Percentiles rank a stretch among this genome's conserved stretches.
phyloP scores from a whole-genome alignment of 306 rosid species.

The Dicorynia guianensis region DNA sequence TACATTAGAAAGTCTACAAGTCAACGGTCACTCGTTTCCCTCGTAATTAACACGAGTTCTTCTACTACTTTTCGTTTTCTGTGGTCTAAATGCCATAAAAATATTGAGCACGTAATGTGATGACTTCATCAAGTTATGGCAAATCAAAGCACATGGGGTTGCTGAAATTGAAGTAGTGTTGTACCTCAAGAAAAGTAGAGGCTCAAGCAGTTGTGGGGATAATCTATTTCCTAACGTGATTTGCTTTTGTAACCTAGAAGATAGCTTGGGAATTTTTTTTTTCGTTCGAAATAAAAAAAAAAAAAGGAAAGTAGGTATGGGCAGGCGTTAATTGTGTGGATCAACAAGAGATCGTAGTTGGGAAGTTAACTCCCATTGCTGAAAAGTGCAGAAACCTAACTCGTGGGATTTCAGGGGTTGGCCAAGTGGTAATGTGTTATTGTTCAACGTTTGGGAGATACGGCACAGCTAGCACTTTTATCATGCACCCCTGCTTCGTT shows the following conservation, averaged over 20 bases:
- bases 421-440: too few species aligned
- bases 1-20: too few species aligned
- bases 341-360: too few species aligned
- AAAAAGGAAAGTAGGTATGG: too few species aligned
- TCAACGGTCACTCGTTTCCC: slow-evolving; percentile 1
- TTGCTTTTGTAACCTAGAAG: slow-evolving; percentile 11
- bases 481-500: too few species aligned
- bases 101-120: not conserved
- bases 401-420: too few species aligned
- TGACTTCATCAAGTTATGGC: not conserved
- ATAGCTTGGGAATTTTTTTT: not conserved
- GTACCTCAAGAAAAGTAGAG: not conserved
- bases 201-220: not conserved
- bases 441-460: too few species aligned
- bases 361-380: slow-evolving; percentile 20
- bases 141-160: slow-evolving; percentile 24
- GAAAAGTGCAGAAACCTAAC: not conserved
- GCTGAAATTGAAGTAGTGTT: not conserved
- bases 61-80: not conserved
- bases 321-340: not conserved
- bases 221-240: slow-evolving; percentile 12
- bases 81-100: not conserved
- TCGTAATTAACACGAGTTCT: not conserved
- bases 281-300: not conserved
- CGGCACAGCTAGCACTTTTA: too few species aligned